Evolutionary conservation across 2,329 filamentous ascomycete genomes (phyloP), one percentile per base, ranked within the genome.

Genomic region (Aspergillus pseudotamarii): DNA sequence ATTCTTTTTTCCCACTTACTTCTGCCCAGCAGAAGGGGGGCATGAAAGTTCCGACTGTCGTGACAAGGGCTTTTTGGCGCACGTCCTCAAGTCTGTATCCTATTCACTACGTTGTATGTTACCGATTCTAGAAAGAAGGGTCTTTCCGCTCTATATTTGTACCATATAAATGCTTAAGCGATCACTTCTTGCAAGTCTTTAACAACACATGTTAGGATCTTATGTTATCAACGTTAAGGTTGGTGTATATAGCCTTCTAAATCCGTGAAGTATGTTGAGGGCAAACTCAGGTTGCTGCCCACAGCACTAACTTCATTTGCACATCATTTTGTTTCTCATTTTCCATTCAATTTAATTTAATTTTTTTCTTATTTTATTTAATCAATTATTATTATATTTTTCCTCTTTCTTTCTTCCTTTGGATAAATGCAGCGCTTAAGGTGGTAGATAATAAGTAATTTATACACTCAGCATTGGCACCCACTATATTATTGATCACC

Each of bases 401-500:
- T n/a, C n/a, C 1, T 41, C 14, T 14, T 36, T 36, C 14, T 26
- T 26, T 26, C 26, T 5, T 36, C 32, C 32, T 4, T 36, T 36
- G 34, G 21, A 23, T 12, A 46, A 46, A 23, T 12, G 21, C 43
- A 46, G 43, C 16, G 16, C 14, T 30, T n/a, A 19, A 16, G 8
- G 14, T 30, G 16, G 46, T 50, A 4, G 26, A 30, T 9, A 50
- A 16, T 16, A 3, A 21, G 23, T 19, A 14, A 43, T 57, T 55
- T 58, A 45, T 59, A 57, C 59, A n/a, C 11, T 32, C 46, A 19
- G 4, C n/a, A 23, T 23, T 46, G 43, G 43, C 43, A 46, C 43
- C 16, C 26, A 23, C 19, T 46, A 46, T 43, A 23, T 19, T 21
- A 12, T 36, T 12, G 38, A 64, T 68, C 63, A 70, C 68, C 68